Percentiles rank a stretch among this genome's conserved stretches.
Conservation (phyloP, 139 green algal species). For the Yamagishiella unicocca region DNA sequence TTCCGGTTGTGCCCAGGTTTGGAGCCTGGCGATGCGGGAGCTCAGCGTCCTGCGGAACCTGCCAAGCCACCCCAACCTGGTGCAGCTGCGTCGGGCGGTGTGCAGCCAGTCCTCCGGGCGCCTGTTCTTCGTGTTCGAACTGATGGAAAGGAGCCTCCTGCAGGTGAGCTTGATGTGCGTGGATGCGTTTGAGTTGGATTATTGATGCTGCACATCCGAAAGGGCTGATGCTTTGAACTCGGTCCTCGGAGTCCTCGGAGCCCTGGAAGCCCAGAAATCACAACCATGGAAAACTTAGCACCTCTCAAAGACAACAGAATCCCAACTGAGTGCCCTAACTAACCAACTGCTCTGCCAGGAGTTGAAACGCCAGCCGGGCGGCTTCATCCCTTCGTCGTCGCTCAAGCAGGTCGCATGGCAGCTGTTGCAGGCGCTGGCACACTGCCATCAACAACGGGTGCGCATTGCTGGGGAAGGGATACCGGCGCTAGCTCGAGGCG, state of each 20-base stretch:
- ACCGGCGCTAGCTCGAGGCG: too few relatives aligned
- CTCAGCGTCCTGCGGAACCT: background rate
- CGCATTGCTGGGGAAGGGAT: too few relatives aligned
- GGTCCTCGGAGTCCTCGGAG: too few relatives aligned
- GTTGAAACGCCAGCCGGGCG: background rate
- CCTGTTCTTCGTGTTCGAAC: slow-evolving; percentile 18
- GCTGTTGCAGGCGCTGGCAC: slow-evolving; percentile 9
- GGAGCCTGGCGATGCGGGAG: slow-evolving; percentile 17
- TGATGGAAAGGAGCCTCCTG: background rate
- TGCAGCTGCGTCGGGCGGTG: background rate
- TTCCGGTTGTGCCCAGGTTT: background rate
- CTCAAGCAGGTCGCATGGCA: slow-evolving; percentile 26
- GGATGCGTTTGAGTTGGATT: too few relatives aligned
- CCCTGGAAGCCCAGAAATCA: too few relatives aligned
- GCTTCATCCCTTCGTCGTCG: background rate
- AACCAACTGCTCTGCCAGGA: too few relatives aligned
- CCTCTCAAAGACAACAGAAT: too few relatives aligned
- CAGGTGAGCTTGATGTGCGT: too few relatives aligned
- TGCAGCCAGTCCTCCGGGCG: background rate
- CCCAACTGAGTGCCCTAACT: too few relatives aligned
- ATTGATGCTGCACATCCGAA: too few relatives aligned
- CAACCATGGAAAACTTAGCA: too few relatives aligned
- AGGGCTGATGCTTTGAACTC: too few relatives aligned
- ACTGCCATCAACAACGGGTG: slow-evolving; percentile 21
- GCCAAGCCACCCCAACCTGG: background rate